Evolutionary conservation across 1,284 basidiomycete species (phyloP).

Genomic region (Microstroma glucosiphilum): DNA sequence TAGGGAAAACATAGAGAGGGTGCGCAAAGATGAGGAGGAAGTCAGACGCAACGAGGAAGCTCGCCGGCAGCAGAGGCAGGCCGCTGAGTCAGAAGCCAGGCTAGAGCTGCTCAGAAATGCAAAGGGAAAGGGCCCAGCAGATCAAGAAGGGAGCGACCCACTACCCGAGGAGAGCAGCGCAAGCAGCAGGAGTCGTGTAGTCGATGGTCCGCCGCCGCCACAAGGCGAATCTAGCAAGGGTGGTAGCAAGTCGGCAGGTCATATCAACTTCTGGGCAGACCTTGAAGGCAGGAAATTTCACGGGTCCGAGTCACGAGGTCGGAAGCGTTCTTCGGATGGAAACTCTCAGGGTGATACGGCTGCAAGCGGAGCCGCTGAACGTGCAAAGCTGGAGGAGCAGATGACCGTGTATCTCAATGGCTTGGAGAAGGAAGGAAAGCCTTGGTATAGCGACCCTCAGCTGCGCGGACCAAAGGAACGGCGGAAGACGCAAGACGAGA

Average conservation of each 20-base stretch:
- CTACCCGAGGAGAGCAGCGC: background rate
- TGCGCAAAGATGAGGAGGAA: conserved; percentile 67
- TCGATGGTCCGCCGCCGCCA: conserved; percentile 8
- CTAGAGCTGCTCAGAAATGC: conserved; percentile 62
- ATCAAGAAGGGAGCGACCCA: background rate
- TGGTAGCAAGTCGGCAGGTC: conserved; percentile 7
- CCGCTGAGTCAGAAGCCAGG: conserved; percentile 76
- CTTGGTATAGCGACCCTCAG: conserved; percentile 34
- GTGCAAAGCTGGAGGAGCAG: background rate
- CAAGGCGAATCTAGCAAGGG: background rate
- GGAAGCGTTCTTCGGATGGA: background rate
- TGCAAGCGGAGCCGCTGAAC: background rate
- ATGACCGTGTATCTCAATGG: background rate
- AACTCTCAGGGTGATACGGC: background rate
- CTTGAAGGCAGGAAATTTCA: conserved; percentile 37
- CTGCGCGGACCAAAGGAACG: conserved; percentile 27
- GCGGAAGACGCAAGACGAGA: conserved; percentile 29
- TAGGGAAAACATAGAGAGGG: conserved; percentile 72
- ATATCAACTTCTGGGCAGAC: conserved; percentile 34
- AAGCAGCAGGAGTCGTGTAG: background rate
- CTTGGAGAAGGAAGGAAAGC: conserved; percentile 24
- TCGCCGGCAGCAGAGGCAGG: conserved; percentile 64
- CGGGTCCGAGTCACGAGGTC: conserved; percentile 9
- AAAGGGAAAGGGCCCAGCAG: conserved; percentile 53
- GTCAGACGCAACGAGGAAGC: conserved; percentile 56